Percentiles rank a stretch among this genome's conserved stretches.
Evolutionary conservation across 345 rosid genomes (phyloP).

Genomic region (Ceriops tagal): DNA sequence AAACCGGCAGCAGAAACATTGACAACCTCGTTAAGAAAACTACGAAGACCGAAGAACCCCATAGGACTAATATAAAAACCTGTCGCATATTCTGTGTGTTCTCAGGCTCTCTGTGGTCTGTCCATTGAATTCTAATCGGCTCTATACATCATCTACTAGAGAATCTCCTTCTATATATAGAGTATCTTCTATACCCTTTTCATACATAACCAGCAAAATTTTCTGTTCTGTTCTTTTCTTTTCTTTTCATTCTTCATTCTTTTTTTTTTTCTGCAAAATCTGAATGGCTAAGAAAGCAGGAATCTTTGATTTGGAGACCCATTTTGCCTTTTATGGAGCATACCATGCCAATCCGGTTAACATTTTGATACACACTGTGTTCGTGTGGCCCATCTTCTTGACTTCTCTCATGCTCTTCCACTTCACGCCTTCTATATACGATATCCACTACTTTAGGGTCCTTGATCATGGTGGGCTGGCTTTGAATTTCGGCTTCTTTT

Average conservation of each 20-base stretch:
- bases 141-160: too few species aligned
- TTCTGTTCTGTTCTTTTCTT: neutral
- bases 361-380: conserved; percentile 60
- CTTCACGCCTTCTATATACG: conserved; percentile 45
- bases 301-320: conserved; percentile 49
- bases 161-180: too few species aligned
- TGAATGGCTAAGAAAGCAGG: conserved; percentile 31
- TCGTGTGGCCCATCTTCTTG: conserved; percentile 93
- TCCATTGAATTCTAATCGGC: too few species aligned
- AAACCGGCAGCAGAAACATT: too few species aligned
- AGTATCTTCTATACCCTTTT: too few species aligned
- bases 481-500: conserved; percentile 56
- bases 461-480: conserved; percentile 34
- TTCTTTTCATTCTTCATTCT: too few species aligned
- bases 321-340: conserved; percentile 26
- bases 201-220: neutral
- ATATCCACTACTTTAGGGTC: conserved; percentile 37
- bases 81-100: too few species aligned
- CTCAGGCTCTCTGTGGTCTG: too few species aligned
- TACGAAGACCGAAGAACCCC: too few species aligned
- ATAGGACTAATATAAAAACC: too few species aligned
- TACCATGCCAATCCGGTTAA: conserved; percentile 23
- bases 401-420: conserved; percentile 57
- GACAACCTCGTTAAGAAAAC: too few species aligned
- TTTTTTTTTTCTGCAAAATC: neutral